phyloP scores from a whole-genome alignment of 441 rosid genomes.

The Francoa sonchifolia region DNA sequence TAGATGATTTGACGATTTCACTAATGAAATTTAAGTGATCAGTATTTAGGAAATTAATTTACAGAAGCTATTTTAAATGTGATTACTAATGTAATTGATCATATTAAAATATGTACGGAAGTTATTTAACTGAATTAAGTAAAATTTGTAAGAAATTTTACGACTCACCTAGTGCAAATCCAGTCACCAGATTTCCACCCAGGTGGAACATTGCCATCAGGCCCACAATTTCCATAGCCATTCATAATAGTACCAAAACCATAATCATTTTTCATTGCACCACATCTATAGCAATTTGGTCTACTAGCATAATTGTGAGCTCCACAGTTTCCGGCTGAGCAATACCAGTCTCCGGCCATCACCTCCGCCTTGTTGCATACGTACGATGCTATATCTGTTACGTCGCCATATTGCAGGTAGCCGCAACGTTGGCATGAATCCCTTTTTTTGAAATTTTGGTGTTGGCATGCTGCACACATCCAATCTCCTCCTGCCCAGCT shows the following conservation, averaged over 20 bases:
- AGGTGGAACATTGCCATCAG: constrained; percentile 41
- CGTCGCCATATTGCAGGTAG: constrained; percentile 17
- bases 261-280: constrained; percentile 34
- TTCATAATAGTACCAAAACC: constrained; percentile 17
- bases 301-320: constrained; percentile 83
- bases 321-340: constrained; percentile 55
- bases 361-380: constrained; percentile 9
- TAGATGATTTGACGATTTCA: too few species aligned
- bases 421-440: constrained; percentile 51
- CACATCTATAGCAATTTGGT: constrained; percentile 53
- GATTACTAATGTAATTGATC: too few species aligned
- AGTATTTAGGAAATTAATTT: too few species aligned
- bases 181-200: constrained; percentile 95
- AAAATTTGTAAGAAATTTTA: too few species aligned
- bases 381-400: constrained; percentile 12
- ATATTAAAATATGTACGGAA: too few species aligned
- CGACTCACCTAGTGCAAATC: constrained; percentile 53
- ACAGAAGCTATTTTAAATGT: too few species aligned
- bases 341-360: constrained; percentile 20
- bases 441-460: constrained; percentile 75
- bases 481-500: constrained; percentile 90
- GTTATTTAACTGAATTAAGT: too few species aligned
- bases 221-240: constrained; percentile 15
- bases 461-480: constrained; percentile 77
- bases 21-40: too few species aligned